These are phyloP conservation scores for Xylaria sp. DNA, from an alignment of 2,329 filamentous ascomycete genomes.

Conservation along the genomic window DNA sequence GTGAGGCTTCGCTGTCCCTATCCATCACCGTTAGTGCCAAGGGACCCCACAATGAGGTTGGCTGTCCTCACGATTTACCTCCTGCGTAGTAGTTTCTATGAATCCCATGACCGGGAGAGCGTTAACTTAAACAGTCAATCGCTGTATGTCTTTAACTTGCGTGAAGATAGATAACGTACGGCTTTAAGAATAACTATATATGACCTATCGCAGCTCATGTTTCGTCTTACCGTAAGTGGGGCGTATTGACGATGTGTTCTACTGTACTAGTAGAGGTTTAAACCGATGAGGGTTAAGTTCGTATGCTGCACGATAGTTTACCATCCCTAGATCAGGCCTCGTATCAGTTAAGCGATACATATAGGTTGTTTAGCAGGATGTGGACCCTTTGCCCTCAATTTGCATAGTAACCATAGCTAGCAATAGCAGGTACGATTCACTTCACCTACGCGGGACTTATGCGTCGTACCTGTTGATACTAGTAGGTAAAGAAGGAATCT, in stretches of 20 bases:
- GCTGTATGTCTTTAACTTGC: conserved; percentile 13
- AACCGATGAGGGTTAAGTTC: neutral
- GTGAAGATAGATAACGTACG: neutral
- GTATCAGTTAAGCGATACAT: neutral
- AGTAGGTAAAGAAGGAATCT: conserved; percentile 1
- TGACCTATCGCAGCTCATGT: conserved; percentile 1
- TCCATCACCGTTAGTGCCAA: conserved; percentile 24
- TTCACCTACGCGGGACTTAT: conserved; percentile 3
- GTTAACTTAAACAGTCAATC: too few species aligned
- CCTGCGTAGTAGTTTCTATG: neutral
- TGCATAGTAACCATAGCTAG: conserved; percentile 5
- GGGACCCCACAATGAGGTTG: conserved; percentile 15
- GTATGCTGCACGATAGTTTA: neutral
- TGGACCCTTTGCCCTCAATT: conserved; percentile 1
- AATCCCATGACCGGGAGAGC: conserved; percentile 5
- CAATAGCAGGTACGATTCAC: neutral
- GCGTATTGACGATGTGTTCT: conserved; percentile 13
- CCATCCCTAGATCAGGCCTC: neutral
- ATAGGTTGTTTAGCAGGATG: neutral
- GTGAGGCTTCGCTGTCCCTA: conserved; percentile 33
- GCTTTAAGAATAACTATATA: neutral
- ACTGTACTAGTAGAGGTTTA: too few species aligned
- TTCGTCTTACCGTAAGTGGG: conserved; percentile 1
- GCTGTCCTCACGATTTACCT: conserved; percentile 12
- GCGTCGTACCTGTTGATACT: neutral